These are phyloP conservation scores for Chlorella sp. DNA, from an alignment of 139 green algal genomes.

Conservation along the genomic window DNA sequence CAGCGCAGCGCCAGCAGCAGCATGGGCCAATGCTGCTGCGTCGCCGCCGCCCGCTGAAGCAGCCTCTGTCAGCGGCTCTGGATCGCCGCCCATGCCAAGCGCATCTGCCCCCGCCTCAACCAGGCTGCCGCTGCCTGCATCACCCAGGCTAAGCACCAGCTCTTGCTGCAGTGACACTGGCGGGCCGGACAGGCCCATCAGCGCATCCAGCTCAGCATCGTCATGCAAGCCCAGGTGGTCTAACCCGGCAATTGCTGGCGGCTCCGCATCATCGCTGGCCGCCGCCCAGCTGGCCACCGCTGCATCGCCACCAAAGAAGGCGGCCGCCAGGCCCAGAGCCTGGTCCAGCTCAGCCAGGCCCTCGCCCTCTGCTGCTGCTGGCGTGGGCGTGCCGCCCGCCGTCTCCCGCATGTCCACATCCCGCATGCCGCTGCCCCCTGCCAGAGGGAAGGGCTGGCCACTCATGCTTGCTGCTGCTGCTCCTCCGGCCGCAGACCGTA, in stretches of 20 bases:
- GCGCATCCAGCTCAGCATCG: neutral
- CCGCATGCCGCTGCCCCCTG: neutral
- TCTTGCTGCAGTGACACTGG: neutral
- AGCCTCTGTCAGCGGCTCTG: too few relatives aligned
- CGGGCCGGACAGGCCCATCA: neutral
- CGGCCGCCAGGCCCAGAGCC: conserved; percentile 10
- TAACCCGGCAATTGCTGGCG: too few relatives aligned
- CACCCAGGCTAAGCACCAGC: neutral
- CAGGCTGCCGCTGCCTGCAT: neutral
- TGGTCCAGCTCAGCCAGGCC: conserved; percentile 16
- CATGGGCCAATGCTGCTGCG: too few relatives aligned
- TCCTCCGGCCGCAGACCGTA: neutral
- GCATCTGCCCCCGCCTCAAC: neutral
- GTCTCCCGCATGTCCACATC: neutral
- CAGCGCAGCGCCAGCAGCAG: too few relatives aligned
- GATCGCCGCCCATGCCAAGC: too few relatives aligned
- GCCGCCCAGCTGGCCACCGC: neutral
- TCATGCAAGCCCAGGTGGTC: neutral
- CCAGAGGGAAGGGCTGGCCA: neutral
- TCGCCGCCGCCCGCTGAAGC: too few relatives aligned
- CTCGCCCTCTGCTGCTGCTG: neutral
- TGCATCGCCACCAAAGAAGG: conserved; percentile 4
- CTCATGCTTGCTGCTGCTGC: neutral
- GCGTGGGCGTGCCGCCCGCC: neutral
- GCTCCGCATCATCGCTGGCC: too few relatives aligned